Base-by-base conservation (phyloP, 1,284 basidiomycete genomes). In the Heimioporus retisporus region DNA sequence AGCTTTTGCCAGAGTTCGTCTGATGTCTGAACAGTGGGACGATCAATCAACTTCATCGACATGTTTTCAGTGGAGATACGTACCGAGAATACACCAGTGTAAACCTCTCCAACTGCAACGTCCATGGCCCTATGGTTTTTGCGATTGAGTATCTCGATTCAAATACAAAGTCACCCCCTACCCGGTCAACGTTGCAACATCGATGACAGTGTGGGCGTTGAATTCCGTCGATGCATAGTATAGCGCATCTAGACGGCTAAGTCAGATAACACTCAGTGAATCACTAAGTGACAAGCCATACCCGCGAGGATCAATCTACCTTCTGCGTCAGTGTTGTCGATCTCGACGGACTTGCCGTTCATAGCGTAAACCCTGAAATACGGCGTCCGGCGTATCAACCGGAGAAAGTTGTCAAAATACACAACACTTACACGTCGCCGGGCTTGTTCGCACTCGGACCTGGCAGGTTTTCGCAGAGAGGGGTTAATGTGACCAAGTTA, bases 281-380 rank as follows among this genome's bases (percentile, higher is more conserved):
- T 40, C 35, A 3, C 2, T 10, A 11, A 40, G 35, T 40, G 35
- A n/a, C 14, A 28, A 51, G 48, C 71, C 84, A 51, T 63, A 90
- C 90, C 90, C 59, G 92, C 86, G 48, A 94, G 86, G 28, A 96
- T 84, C 28, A 97, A 84, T 40, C 96, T 90, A 23, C 96, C 95
- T 76, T 96, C 94, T 6, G 94, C 94, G 75, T 96, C 95, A 0
- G 95, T 96, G 81, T 96, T 96, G 81, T 96, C 94, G 50, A 96
- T 88, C 77, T 96, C 94, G 44, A 97, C 87, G 0, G 92, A 90
- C 79, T 95, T 95, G 53, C 95, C 95, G 75, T 96, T 96, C 90
- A 95, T 95, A 10, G 94, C 93, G 71, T 94, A 92, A 68, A 96
- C 78, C 62, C 95, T 94, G 35, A 40, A 40, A 40, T 11, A 40